These are phyloP conservation scores for Beauveria varroae DNA, from an alignment of 2,329 filamentous ascomycete species.

Conservation along the genomic window DNA sequence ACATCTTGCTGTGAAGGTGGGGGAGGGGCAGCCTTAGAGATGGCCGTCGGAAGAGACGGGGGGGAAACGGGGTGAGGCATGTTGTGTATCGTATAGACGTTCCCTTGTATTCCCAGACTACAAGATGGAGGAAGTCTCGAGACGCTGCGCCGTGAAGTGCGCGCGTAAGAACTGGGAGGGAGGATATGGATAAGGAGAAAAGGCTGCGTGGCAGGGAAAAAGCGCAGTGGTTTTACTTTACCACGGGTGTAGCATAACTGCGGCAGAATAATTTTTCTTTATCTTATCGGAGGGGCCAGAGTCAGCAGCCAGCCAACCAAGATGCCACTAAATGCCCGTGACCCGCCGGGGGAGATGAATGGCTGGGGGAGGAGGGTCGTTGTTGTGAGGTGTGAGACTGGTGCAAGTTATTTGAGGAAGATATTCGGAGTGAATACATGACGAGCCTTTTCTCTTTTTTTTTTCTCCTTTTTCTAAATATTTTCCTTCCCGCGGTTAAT, in stretches of 20 bases:
- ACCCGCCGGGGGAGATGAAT: constrained; percentile 2
- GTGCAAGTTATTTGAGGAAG: not conserved
- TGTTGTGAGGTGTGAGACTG: not conserved
- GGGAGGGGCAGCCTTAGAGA: constrained; percentile 40
- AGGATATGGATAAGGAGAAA: constrained; percentile 1
- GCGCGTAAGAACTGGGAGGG: constrained; percentile 5
- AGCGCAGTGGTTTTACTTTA: not conserved
- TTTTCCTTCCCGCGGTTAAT: not conserved
- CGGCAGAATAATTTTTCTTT: constrained; percentile 12
- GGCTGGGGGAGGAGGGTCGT: not conserved
- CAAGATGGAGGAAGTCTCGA: not conserved
- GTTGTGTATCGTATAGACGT: constrained; percentile 13
- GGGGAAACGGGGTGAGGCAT: constrained; percentile 45
- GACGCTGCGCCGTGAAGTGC: constrained; percentile 10
- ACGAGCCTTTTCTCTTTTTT: too few relatives aligned
- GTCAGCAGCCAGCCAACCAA: constrained; percentile 9
- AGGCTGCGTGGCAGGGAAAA: constrained; percentile 8
- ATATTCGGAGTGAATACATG: not conserved
- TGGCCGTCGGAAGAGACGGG: constrained; percentile 33
- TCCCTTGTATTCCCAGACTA: not conserved
- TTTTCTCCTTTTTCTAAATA: too few relatives aligned
- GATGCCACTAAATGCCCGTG: not conserved
- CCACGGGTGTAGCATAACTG: too few relatives aligned
- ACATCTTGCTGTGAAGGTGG: constrained; percentile 62
- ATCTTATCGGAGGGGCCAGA: constrained; percentile 9